Percentiles rank a stretch among this genome's conserved stretches.
Evolutionary conservation across 2,329 filamentous ascomycete genomes (phyloP).

Genomic region (Aspergillus aculeatinus): DNA sequence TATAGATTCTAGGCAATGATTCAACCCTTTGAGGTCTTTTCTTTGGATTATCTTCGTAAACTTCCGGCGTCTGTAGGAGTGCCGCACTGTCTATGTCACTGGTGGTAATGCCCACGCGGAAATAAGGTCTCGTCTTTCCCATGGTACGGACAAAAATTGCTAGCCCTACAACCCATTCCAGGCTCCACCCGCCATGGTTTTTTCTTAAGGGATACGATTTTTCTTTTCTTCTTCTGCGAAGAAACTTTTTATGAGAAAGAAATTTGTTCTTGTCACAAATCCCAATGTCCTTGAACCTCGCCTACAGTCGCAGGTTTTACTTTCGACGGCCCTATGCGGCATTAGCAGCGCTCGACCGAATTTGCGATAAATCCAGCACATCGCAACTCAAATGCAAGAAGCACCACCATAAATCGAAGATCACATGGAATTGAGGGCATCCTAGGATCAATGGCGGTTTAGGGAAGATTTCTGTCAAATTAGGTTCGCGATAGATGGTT

Average conservation of each 20-base stretch:
- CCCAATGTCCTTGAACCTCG: no score
- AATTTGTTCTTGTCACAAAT: no score
- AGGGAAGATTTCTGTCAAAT: background rate
- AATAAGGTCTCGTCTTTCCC: background rate
- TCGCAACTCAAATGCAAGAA: background rate
- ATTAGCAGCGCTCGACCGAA: background rate
- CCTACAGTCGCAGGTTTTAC: no score
- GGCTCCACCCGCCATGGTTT: background rate
- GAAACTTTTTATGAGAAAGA: no score
- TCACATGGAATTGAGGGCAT: background rate
- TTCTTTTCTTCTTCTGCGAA: background rate
- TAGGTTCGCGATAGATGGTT: background rate
- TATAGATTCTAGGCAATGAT: no score
- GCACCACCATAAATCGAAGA: background rate
- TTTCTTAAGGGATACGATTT: background rate
- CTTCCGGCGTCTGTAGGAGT: no score
- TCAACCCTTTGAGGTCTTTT: no score
- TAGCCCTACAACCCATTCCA: background rate
- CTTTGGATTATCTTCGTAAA: no score
- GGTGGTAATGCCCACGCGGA: no score
- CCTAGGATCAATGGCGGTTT: background rate
- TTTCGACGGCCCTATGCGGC: background rate
- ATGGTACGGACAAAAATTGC: background rate
- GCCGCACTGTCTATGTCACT: no score
- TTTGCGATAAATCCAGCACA: background rate